Conservation (phyloP, 306 rosid species). For the Lathyrus tuberosus region DNA sequence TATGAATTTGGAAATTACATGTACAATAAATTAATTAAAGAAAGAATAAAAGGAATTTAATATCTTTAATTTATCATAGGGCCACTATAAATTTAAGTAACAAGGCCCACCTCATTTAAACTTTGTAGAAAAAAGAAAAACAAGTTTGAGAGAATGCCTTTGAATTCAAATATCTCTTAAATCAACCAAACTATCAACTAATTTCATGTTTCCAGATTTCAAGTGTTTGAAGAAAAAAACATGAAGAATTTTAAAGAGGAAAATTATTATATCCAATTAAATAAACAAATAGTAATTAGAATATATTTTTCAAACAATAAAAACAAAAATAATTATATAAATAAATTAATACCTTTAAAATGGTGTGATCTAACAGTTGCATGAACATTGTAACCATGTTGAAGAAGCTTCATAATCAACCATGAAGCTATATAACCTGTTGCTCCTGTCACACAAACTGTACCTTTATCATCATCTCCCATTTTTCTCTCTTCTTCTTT, state of each 20-base stretch:
- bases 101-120: background rate
- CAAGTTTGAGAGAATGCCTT: no score
- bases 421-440: conserved; percentile 66
- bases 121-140: background rate
- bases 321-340: background rate
- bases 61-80: background rate
- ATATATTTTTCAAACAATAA: background rate
- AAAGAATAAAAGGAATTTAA: background rate
- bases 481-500: conserved; percentile 14
- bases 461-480: conserved; percentile 45
- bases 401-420: conserved; percentile 66
- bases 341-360: conserved; percentile 35
- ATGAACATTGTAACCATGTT: conserved; percentile 52
- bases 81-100: background rate
- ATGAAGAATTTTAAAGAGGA: no score
- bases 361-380: conserved; percentile 59
- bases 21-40: background rate
- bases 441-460: conserved; percentile 67
- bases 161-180: no score
- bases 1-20: background rate
- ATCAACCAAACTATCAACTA: no score
- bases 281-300: background rate
- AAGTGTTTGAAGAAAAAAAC: no score
- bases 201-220: no score
- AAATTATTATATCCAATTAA: background rate